Evolutionary conservation across 768 basidiomycete species (phyloP), one percentile per base, ranked within the genome.

Genomic region (Leccinum aurantiacum): DNA sequence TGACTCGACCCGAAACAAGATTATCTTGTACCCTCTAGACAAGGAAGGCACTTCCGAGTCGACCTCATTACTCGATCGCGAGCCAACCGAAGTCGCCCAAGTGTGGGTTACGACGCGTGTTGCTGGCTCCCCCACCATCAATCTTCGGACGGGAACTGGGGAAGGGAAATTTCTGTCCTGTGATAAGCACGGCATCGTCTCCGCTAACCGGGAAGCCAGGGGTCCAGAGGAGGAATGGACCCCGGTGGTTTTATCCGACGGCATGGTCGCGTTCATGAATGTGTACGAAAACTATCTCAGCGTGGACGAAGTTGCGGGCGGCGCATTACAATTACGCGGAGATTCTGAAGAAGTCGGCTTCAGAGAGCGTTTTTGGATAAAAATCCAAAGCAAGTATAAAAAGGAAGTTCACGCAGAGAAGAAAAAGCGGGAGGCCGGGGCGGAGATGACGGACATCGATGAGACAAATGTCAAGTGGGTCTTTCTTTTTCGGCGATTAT

Each of bases 161-260:
- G 91, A 90, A 71, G 92, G 92, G 10, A 94, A 94, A 74, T 97
- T 95, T 72, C 76, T 97, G 51, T 93, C 91, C 8, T 91, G 89
- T 75, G 92, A 95, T 76, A 81, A 87, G 61, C 86, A 92, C 67
- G 94, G 94, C 7, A 78, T 93, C 19, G 88, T 96, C 14, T 84
- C 88, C 63, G 88, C 90, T 48, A 89, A 92, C 69, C 80, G 91
- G 50, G 94, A 97, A 68, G 94, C 94, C 27, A 83, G 94, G 33
- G 95, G 94, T 2, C 90, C 91, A 4, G 92, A 96, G 73, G 94
- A 97, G 73, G 94, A 95, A 74, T 97, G 93, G 91, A 90, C 89
- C 3, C 89, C 93, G 15, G 83, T 93, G 25, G 77, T 94, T 58
- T 74, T 91, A 24, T 85, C 90, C 10, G 91, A 90, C 60, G 91